phyloP scores from a whole-genome alignment of 164 flowering plant genomes.

The Umbellularia californica region DNA sequence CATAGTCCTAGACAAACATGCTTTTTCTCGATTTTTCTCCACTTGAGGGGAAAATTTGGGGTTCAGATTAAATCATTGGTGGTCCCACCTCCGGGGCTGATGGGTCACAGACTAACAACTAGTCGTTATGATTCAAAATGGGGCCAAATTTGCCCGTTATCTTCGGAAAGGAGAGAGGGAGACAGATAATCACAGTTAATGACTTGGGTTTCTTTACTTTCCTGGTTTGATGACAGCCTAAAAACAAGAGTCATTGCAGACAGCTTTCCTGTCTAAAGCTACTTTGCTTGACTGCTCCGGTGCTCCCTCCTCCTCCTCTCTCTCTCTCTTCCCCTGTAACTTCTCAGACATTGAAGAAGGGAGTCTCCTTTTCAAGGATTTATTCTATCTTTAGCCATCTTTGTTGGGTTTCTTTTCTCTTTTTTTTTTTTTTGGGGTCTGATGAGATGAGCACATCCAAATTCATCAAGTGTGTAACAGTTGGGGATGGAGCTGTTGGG shows the following conservation, averaged over 20 bases:
- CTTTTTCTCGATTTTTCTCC: no score
- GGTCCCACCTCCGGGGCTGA: no score
- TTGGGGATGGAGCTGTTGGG: slow-evolving; percentile 80
- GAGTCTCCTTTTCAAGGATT: background rate
- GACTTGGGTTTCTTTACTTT: no score
- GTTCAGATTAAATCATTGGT: no score
- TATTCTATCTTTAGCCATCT: background rate
- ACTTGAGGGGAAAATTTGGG: no score
- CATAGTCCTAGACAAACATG: no score
- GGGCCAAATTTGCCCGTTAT: no score
- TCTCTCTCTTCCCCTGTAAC: background rate
- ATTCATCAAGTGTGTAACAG: slow-evolving; percentile 75
- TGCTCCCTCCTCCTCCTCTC: background rate
- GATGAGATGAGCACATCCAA: slow-evolving; percentile 37
- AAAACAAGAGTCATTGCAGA: background rate
- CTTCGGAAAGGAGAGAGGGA: no score
- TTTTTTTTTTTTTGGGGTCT: background rate
- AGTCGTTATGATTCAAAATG: no score
- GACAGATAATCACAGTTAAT: no score
- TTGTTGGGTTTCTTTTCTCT: background rate
- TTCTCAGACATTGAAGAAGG: background rate
- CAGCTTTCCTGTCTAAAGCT: background rate
- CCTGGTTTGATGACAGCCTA: no score
- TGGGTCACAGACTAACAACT: no score
- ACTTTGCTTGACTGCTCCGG: background rate